Base-by-base conservation (phyloP, 768 basidiomycete species). In the Lyophyllum semitale region DNA sequence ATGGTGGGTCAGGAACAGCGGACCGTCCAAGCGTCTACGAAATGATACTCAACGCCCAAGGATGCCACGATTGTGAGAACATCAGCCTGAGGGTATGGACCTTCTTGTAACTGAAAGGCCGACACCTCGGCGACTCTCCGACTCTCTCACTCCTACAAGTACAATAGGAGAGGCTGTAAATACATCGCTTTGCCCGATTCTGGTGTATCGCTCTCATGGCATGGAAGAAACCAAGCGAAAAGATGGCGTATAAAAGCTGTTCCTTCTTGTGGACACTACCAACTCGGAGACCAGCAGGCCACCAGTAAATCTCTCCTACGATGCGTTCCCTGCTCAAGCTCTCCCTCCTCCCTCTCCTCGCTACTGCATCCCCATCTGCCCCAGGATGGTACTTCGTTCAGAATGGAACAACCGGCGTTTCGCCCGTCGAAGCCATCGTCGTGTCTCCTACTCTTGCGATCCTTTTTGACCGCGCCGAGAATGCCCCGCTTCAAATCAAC, bases 401-500 rank as follows among this genome's bases (percentile, higher is more conserved):
- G 41, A 62, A 64, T 42, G 61, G 61, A 8, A 64, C 59, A 6
- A 59, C 57, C 0, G 65, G 65, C 1, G 57, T 66, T n/a, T 22
- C 64, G 0, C 61, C 61, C 3, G 53, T 64, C n/a, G 63, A 66
- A 41, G 51, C 60, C 17, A 66, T 64, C 15, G 54, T 66, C 11
- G 63, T 66, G 30, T 64, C 63, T 1, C 63, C 61, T 4, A 66
- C 61, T 0, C 54, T 64, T 1, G 63, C 59, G 4, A n/a, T 66
- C 23, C 54, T 64, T 41, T 64, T 63, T 30, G 48, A 49, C 15
- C 48, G 48, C 13, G 48, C 26, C 4, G 20, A 49, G 26, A 65
- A 77, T 50, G 77, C 78, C 48, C 71, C 75, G 8, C 63, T 78
- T 1, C 66, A 59, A 18, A 63, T 78, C 51, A 68, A 76, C 46